Evolutionary conservation across 129 eudicot genomes (phyloP), one percentile per base, ranked within the genome.

Genomic region (Deinandra increscens): DNA sequence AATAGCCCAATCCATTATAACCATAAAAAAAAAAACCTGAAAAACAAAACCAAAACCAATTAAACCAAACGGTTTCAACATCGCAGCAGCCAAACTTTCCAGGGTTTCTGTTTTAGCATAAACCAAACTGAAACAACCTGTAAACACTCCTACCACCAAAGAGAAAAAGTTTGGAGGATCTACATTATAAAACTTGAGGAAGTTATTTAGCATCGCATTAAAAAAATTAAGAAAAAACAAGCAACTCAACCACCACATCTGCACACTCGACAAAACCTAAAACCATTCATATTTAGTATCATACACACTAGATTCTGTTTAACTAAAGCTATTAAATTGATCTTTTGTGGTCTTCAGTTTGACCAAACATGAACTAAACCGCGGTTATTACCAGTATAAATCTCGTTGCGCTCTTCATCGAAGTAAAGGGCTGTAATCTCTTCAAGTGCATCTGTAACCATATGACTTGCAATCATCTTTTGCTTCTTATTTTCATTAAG

Each of bases 321-420:
- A 54, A 54, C 22, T 10, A 54, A 10, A n/a, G 50, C 74, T 55
- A 34, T 33, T 31, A 31, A 60, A 34, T 33, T 31, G 31, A 60
- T 43, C 26, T 60, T 22, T 60, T 44, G 36, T 34, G 4, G 60
- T 36, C 69, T 20, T 79, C 76, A 83, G 10, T 79, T 71, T 23
- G 87, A 83, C 84, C 87, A 80, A 44, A 83, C 87, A 76, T 83
- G 87, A 76, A 83, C 80, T 11, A 83, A 69, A 48, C 87, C 82
- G 38, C 64, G 79, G 26, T 65, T 39, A 15, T 79, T 80, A 13
- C 87, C 84, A 1, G 84, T 79, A 68, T 79, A 83, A 33, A 80
- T 76, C 68, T 76, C 82, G 8, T 76, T 79, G 5, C 82, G 71
- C 53, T 76, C 87, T 79, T 80, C 82, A 64, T 83, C 74, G 12